Evolutionary conservation across 202 grass and related monocot species (phyloP), one percentile per base, ranked within the genome.

Genomic region (Cymbopogon flexuosus): DNA sequence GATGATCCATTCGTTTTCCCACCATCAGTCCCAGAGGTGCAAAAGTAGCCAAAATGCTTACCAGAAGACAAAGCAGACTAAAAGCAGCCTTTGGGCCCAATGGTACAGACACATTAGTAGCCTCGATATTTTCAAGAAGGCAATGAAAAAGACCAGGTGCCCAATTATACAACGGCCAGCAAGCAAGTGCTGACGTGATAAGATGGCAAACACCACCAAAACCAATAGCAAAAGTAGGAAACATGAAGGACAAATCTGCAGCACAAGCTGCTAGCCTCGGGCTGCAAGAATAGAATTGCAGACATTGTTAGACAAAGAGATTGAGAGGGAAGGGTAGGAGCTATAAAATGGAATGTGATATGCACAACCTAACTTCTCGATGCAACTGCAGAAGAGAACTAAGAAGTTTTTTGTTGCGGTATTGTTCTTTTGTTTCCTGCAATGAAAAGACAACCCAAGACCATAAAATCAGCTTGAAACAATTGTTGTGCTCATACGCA

Each of bases 381-480:
- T 98, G 95, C 37, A 97, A 79, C 58, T 87, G 92, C 76, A 98
- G 80, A 85, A 98, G 92, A 79, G 90, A 83, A 69, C 80, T 94
- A 68, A 94, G 88, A 89, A 98, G 89, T 68, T 94, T 97, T 85
- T 94, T 98, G 73, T 98, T 98, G 79, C 95, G 92, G 79, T 95
- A 98, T 79, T 94, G 86, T 33, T 93, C 92, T 85, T 95, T 98
- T 63, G 90, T 84, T 82, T 82, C 90, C 95, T 98, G 83, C 47
- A 84, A 68, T 83, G 12, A 85, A 83, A 47, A 60, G 79, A 60
- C 66, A 75, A 64, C 47, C 33, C 35, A 84, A 89, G 49, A 77
- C 22, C 52, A 79, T 0, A 82, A 61, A 51, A 76, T 39, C 39
- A 68, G 14, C 37, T 67, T 68, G 74, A 81, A 15, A 77, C 10